These are phyloP conservation scores for Pythium utonaiense DNA, from an alignment of 352 stramenopile genomes.

Conservation along the genomic window DNA sequence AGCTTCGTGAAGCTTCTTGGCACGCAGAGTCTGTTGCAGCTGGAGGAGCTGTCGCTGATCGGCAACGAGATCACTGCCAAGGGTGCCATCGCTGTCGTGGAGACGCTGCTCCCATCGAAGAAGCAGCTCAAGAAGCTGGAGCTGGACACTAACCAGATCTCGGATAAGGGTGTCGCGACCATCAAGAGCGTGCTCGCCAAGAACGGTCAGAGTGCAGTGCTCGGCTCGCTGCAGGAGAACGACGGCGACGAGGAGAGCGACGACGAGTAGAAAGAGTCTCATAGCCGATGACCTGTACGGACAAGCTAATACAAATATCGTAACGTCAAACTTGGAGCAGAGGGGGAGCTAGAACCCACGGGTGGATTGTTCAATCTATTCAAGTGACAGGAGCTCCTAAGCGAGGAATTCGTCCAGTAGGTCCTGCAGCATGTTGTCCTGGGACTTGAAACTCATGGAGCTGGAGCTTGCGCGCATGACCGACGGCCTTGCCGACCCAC, in stretches of 20 bases:
- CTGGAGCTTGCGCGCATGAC: slow-evolving; percentile 2
- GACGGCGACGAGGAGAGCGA: slow-evolving; percentile 72
- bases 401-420: slow-evolving; percentile 70
- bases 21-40: slow-evolving; percentile 26
- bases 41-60: slow-evolving; percentile 55
- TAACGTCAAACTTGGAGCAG: too few species aligned
- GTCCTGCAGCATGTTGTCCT: slow-evolving; percentile 58
- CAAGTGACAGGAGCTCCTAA: too few species aligned
- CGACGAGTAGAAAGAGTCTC: slow-evolving; percentile 19
- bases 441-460: slow-evolving; percentile 16
- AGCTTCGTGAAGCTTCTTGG: slow-evolving; percentile 32
- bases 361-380: too few species aligned
- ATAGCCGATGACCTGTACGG: too few species aligned
- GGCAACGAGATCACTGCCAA: slow-evolving; percentile 80
- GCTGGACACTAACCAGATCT: slow-evolving; percentile 76
- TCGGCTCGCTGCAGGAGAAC: slow-evolving; percentile 83
- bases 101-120: slow-evolving; percentile 42
- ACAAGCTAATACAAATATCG: background rate
- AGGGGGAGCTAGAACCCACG: too few species aligned
- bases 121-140: slow-evolving; percentile 41
- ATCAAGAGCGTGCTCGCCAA: slow-evolving; percentile 39
- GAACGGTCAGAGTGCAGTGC: slow-evolving; percentile 43
- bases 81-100: slow-evolving; percentile 55
- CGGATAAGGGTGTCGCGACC: slow-evolving; percentile 50
- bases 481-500: background rate